These are phyloP conservation scores for Candida railenensis DNA, from an alignment of 805 yeast species.

Conservation along the genomic window DNA sequence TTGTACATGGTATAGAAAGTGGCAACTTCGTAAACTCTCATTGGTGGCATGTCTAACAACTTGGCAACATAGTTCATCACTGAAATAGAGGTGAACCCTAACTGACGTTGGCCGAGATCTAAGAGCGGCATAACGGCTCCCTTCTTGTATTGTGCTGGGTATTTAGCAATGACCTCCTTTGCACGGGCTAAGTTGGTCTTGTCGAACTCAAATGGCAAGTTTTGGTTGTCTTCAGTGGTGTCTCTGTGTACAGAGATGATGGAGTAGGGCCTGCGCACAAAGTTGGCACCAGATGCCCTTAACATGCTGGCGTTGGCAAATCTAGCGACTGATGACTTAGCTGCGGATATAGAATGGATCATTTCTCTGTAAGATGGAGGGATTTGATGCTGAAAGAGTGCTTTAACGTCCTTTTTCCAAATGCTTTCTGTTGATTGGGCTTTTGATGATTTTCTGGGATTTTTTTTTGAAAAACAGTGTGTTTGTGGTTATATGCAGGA, in stretches of 20 bases:
- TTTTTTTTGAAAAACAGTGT: neutral
- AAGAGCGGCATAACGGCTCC: conserved; percentile 86
- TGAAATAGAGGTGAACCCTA: conserved; percentile 79
- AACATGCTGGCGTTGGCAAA: conserved; percentile 7
- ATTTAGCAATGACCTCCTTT: conserved; percentile 70
- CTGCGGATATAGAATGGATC: conserved; percentile 5
- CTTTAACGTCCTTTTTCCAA: neutral
- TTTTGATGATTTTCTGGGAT: neutral
- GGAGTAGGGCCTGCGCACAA: conserved; percentile 30
- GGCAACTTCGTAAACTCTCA: conserved; percentile 92
- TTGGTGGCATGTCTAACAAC: conserved; percentile 83
- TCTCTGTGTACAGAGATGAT: conserved; percentile 70
- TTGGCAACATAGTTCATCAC: conserved; percentile 91
- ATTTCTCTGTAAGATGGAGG: conserved; percentile 9
- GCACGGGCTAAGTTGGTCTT: conserved; percentile 66
- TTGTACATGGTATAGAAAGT: conserved; percentile 91
- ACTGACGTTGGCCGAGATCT: conserved; percentile 84
- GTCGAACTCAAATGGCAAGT: conserved; percentile 70
- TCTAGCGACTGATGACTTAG: conserved; percentile 20
- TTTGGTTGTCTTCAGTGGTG: conserved; percentile 62
- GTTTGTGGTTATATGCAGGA: neutral
- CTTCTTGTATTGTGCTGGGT: conserved; percentile 84
- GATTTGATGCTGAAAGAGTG: neutral
- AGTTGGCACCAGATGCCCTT: conserved; percentile 10
- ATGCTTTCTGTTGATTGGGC: neutral